These are phyloP conservation scores for Zanthoxylum bungeanum DNA, from an alignment of 345 rosid species.

Conservation along the genomic window DNA sequence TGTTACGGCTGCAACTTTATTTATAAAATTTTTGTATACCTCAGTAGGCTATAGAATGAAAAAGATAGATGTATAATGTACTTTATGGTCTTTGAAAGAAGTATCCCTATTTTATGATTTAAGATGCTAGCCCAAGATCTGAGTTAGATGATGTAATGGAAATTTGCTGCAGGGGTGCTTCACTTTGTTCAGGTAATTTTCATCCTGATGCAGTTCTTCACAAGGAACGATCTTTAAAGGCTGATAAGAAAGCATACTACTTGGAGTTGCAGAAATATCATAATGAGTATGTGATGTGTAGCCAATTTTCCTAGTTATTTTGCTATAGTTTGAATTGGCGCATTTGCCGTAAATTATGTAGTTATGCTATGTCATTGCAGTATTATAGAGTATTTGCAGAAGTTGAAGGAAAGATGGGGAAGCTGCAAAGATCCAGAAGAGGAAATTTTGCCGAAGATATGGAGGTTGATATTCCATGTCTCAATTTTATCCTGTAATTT, in stretches of 20 bases:
- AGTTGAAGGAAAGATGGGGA: conserved; percentile 76
- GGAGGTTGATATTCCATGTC: conserved; percentile 55
- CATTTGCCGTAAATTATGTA: conserved; percentile 13
- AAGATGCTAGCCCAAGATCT: conserved; percentile 14
- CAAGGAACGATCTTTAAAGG: conserved; percentile 50
- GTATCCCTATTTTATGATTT: conserved; percentile 1
- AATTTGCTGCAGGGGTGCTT: conserved; percentile 68
- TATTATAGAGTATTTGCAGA: conserved; percentile 64
- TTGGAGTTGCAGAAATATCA: conserved; percentile 70
- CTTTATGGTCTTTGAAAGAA: not conserved
- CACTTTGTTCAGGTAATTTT: conserved; percentile 65
- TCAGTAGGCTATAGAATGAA: not conserved
- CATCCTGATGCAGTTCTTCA: conserved; percentile 79
- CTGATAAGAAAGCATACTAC: conserved; percentile 49
- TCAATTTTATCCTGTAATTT: conserved; percentile 2
- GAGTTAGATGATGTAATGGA: conserved; percentile 30
- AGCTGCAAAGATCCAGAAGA: conserved; percentile 63
- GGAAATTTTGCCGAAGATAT: conserved; percentile 47
- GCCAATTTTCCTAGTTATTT: not conserved
- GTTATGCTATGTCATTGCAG: conserved; percentile 46
- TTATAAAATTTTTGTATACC: not conserved
- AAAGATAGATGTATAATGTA: not conserved
- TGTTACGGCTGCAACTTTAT: not conserved
- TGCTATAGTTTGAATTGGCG: not conserved
- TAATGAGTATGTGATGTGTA: conserved; percentile 62